phyloP scores from a whole-genome alignment of 2,329 filamentous ascomycete species.

The Helicocarpus griseus region DNA sequence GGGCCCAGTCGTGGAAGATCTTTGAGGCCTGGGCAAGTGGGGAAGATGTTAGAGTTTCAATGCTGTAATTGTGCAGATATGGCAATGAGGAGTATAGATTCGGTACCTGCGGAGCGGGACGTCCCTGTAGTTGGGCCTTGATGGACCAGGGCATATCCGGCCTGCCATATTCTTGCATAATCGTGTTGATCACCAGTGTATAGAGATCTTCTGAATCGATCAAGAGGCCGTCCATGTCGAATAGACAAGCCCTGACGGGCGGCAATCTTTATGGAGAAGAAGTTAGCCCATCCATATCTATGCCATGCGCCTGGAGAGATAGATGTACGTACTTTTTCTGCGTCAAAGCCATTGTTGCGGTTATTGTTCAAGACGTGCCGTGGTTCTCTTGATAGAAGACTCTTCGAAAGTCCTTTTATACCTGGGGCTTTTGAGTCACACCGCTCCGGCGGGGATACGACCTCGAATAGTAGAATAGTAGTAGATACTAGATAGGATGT shows the following conservation, averaged over 20 bases:
- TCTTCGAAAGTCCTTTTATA: no score
- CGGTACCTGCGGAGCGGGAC: conserved; percentile 46
- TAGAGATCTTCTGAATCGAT: conserved; percentile 91
- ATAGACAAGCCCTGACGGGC: conserved; percentile 79
- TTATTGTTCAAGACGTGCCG: no score
- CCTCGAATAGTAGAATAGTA: no score
- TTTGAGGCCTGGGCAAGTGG: conserved; percentile 37
- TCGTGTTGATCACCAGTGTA: conserved; percentile 69
- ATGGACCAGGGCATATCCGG: conserved; percentile 81
- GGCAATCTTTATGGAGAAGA: conserved; percentile 50
- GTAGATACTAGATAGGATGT: no score
- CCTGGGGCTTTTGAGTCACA: no score
- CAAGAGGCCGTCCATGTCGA: conserved; percentile 97
- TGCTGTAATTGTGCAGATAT: not conserved
- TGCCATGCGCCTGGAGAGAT: not conserved
- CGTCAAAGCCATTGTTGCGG: not conserved
- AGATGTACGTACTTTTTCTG: conserved; percentile 5
- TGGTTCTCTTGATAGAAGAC: no score
- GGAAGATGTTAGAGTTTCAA: not conserved
- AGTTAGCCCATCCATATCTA: not conserved
- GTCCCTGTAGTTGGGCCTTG: conserved; percentile 76
- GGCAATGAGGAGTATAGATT: not conserved
- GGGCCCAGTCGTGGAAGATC: conserved; percentile 71
- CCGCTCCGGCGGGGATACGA: no score
- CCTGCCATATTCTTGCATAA: conserved; percentile 65